These are phyloP conservation scores for Streptanthus diversifolius DNA, from an alignment of 345 rosid genomes.

Conservation along the genomic window DNA sequence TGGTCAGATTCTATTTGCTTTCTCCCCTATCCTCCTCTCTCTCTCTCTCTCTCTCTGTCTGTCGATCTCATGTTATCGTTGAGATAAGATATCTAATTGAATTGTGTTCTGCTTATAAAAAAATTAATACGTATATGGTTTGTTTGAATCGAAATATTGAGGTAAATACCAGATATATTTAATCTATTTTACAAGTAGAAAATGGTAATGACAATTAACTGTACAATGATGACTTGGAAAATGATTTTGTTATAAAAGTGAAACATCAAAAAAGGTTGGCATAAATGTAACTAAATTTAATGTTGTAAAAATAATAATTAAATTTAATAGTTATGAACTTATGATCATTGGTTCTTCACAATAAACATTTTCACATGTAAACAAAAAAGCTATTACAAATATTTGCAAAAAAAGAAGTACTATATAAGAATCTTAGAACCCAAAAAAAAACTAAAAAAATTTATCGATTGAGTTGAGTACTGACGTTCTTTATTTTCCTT, in stretches of 20 bases:
- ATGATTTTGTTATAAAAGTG: neutral
- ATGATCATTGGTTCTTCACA: neutral
- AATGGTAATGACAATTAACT: neutral
- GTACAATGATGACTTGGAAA: neutral
- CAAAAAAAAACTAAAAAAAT: too few species aligned
- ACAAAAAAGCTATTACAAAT: neutral
- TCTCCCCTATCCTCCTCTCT: neutral
- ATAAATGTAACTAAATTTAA: neutral
- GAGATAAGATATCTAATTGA: neutral
- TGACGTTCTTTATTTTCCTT: neutral
- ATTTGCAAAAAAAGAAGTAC: neutral
- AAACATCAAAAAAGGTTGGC: neutral
- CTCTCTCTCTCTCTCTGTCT: neutral
- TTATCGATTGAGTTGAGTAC: neutral
- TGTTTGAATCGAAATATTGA: neutral
- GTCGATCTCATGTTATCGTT: neutral
- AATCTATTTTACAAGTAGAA: neutral
- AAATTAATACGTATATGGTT: neutral
- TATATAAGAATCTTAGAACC: too few species aligned
- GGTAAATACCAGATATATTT: neutral
- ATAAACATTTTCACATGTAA: neutral
- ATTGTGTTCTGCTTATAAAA: neutral
- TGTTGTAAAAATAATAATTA: too few species aligned
- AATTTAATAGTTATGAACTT: too few species aligned
- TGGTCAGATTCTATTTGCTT: neutral